phyloP scores from a whole-genome alignment of 169 alveolate genomes.

The Theileria parva region DNA sequence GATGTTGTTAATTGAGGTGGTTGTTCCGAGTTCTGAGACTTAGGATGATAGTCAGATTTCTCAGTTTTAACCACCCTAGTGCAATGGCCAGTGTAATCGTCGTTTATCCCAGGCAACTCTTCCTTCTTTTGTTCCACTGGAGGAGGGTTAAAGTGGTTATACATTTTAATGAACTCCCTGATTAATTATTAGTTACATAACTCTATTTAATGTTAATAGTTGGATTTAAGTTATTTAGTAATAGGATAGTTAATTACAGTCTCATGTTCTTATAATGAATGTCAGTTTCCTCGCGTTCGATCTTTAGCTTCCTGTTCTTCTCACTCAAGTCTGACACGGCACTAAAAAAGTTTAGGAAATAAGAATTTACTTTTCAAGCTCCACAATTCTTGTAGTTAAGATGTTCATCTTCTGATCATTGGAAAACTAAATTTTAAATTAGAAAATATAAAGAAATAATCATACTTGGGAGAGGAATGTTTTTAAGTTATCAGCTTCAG shows the following conservation, averaged over 20 bases:
- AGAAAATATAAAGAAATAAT: not conserved
- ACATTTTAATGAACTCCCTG: conserved; percentile 11
- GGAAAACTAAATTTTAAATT: conserved; percentile 10
- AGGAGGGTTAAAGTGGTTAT: not conserved
- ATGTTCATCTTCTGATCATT: conserved; percentile 29
- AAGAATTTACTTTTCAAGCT: conserved; percentile 19
- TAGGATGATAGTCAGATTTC: no score
- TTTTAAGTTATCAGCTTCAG: not conserved
- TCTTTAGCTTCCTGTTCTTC: conserved; percentile 32
- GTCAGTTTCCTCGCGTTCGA: conserved; percentile 30
- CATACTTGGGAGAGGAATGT: not conserved
- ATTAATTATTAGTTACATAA: not conserved
- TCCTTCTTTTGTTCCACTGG: not conserved
- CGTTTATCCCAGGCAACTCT: not conserved
- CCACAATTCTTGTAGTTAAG: conserved; percentile 36
- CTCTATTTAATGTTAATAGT: not conserved
- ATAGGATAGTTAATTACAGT: conserved; percentile 23
- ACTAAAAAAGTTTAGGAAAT: conserved; percentile 1
- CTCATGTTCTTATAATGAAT: conserved; percentile 15
- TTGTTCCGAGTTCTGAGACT: no score
- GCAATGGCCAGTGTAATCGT: not conserved
- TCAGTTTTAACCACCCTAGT: no score
- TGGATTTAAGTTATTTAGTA: conserved; percentile 1
- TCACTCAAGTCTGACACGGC: conserved; percentile 17
- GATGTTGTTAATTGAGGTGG: no score